phyloP scores from a whole-genome alignment of 768 basidiomycete genomes.

The Amylocystis lapponica region DNA sequence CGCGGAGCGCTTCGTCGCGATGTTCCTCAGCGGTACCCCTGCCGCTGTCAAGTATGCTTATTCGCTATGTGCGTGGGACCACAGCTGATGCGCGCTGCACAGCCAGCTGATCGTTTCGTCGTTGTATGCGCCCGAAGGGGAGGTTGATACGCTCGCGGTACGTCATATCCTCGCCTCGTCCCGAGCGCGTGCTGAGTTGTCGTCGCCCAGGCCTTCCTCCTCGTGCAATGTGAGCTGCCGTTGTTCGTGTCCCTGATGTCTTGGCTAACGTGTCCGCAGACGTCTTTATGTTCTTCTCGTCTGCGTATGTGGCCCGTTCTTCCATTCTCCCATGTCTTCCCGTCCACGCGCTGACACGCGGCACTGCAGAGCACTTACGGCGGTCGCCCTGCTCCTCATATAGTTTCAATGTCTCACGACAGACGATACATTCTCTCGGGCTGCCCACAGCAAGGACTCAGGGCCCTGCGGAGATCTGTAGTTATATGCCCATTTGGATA shows the following conservation, averaged over 20 bases:
- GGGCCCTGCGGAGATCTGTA: too few relatives aligned
- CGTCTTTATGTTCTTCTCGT: constrained; percentile 39
- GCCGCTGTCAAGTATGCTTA: constrained; percentile 34
- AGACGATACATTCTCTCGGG: too few relatives aligned
- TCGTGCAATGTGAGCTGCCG: constrained; percentile 37
- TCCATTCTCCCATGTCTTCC: background rate
- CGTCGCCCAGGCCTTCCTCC: constrained; percentile 30
- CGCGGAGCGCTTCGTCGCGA: constrained; percentile 38
- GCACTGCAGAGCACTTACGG: constrained; percentile 16
- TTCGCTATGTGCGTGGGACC: background rate
- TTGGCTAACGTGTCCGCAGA: constrained; percentile 23
- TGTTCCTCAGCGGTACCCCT: constrained; percentile 43
- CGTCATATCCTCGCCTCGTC: constrained; percentile 6
- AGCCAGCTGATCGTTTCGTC: constrained; percentile 41
- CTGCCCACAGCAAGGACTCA: too few relatives aligned
- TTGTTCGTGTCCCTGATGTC: background rate
- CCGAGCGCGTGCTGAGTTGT: too few relatives aligned
- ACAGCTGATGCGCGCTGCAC: too few relatives aligned
- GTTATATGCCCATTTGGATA: too few relatives aligned
- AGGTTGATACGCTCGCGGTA: constrained; percentile 37
- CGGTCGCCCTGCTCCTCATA: constrained; percentile 20
- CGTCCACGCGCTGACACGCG: background rate
- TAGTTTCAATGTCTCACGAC: too few relatives aligned
- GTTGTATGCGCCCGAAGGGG: constrained; percentile 39
- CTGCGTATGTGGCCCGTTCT: constrained; percentile 29